Percentiles rank a stretch among this genome's conserved stretches.
phyloP scores from a whole-genome alignment of 148 eudicot genomes.

The Suaeda aralocaspica region DNA sequence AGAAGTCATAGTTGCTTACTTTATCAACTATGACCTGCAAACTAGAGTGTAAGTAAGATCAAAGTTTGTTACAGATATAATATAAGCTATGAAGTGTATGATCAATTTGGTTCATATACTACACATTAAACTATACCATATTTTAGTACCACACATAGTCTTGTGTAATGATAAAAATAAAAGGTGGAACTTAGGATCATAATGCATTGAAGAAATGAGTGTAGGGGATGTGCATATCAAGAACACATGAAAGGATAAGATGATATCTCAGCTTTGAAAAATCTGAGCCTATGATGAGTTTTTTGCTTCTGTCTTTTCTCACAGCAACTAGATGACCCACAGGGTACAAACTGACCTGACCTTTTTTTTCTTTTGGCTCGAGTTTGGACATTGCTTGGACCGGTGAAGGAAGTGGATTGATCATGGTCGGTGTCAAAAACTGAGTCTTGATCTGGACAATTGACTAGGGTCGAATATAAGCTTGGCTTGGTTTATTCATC shows the following conservation, averaged over 20 bases:
- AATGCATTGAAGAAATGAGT: conserved; percentile 42
- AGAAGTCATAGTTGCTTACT: conserved; percentile 46
- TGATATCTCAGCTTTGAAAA: conserved; percentile 31
- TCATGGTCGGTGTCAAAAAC: background rate
- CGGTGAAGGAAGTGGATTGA: background rate
- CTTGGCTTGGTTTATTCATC: too few relatives aligned
- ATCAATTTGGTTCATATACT: too few relatives aligned
- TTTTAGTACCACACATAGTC: background rate
- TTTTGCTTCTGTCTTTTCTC: background rate
- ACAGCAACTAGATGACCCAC: background rate
- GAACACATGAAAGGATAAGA: conserved; percentile 53
- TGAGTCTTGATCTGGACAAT: too few relatives aligned
- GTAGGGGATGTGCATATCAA: conserved; percentile 43
- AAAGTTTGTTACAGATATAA: conserved; percentile 23
- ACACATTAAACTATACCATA: background rate
- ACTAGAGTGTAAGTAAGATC: too few relatives aligned
- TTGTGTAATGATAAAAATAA: background rate
- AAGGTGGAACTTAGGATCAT: conserved; percentile 28
- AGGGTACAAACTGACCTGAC: background rate
- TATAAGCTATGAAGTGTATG: conserved; percentile 3
- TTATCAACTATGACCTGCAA: conserved; percentile 38
- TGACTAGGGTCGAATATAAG: too few relatives aligned
- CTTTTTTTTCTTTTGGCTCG: background rate
- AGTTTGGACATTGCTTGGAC: background rate
- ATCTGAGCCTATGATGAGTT: conserved; percentile 40